phyloP scores from a whole-genome alignment of 2,329 filamentous ascomycete genomes.

The Colletotrichum sp. region DNA sequence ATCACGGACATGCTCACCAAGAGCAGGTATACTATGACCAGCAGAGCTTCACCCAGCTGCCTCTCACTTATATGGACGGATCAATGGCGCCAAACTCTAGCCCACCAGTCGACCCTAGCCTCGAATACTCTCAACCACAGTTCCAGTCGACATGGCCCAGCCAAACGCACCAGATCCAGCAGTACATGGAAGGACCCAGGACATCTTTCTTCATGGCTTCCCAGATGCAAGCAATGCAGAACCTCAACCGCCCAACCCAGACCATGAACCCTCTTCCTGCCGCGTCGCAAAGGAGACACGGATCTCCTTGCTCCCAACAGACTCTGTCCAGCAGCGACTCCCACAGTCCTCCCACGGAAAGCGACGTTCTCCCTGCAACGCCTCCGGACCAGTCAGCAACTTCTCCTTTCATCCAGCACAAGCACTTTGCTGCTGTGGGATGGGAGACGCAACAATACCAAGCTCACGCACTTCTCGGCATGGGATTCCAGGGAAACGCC shows the following conservation, averaged over 20 bases:
- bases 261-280: constrained; percentile 22
- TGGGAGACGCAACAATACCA: constrained; percentile 4
- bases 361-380: constrained; percentile 43
- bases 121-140: background rate
- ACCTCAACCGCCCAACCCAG: background rate
- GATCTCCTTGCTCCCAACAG: constrained; percentile 43
- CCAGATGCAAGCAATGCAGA: background rate
- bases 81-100: background rate
- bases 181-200: constrained; percentile 12
- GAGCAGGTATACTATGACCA: constrained; percentile 5
- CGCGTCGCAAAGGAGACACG: constrained; percentile 30
- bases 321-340: constrained; percentile 41
- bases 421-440: background rate
- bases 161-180: constrained; percentile 13
- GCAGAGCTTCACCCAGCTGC: background rate
- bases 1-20: background rate
- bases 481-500: background rate
- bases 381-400: constrained; percentile 38
- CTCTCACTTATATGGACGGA: background rate
- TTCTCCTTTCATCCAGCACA: constrained; percentile 31
- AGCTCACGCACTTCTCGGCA: background rate
- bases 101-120: constrained; percentile 6
- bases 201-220: constrained; percentile 16
- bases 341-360: constrained; percentile 43
- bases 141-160: constrained; percentile 2